These are phyloP conservation scores for Yarrowia divulgata DNA, from an alignment of 805 yeast genomes.

Conservation along the genomic window DNA sequence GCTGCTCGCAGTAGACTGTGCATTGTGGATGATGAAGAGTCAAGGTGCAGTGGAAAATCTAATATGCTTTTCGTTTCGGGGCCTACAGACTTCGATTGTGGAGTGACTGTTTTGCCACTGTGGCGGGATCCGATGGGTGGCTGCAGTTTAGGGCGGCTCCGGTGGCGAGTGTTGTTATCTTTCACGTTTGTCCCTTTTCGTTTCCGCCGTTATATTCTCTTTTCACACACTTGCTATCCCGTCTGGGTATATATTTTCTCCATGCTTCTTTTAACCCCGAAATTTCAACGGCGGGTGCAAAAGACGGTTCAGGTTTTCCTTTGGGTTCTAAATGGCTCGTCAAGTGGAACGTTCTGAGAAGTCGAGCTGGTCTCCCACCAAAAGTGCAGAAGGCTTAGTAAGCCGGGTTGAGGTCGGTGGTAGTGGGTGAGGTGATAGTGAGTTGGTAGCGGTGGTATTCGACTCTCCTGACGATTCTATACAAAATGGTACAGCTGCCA, in stretches of 20 bases:
- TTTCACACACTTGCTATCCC: not conserved
- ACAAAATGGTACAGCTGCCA: too few species aligned
- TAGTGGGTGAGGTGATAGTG: not conserved
- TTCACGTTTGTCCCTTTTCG: not conserved
- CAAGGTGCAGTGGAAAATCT: slow-evolving; percentile 29
- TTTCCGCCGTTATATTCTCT: not conserved
- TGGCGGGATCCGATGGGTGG: not conserved
- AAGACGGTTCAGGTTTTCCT: slow-evolving; percentile 1
- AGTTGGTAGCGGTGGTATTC: not conserved
- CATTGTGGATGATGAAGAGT: slow-evolving; percentile 35
- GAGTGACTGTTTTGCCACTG: slow-evolving; percentile 21
- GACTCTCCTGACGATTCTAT: too few species aligned
- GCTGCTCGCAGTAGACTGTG: slow-evolving; percentile 39
- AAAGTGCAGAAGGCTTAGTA: not conserved
- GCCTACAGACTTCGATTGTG: slow-evolving; percentile 14
- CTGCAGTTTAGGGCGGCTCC: not conserved
- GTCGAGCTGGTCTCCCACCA: slow-evolving; percentile 6
- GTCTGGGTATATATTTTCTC: not conserved
- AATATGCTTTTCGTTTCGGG: slow-evolving; percentile 24
- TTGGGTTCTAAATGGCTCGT: slow-evolving; percentile 19
- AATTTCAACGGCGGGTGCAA: slow-evolving; percentile 23
- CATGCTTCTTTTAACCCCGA: slow-evolving; percentile 22
- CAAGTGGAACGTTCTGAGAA: not conserved
- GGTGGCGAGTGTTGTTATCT: not conserved
- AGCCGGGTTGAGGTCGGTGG: not conserved